Base-by-base conservation (phyloP, 116 monocot species). In the Papilionanthe hybrid region DNA sequence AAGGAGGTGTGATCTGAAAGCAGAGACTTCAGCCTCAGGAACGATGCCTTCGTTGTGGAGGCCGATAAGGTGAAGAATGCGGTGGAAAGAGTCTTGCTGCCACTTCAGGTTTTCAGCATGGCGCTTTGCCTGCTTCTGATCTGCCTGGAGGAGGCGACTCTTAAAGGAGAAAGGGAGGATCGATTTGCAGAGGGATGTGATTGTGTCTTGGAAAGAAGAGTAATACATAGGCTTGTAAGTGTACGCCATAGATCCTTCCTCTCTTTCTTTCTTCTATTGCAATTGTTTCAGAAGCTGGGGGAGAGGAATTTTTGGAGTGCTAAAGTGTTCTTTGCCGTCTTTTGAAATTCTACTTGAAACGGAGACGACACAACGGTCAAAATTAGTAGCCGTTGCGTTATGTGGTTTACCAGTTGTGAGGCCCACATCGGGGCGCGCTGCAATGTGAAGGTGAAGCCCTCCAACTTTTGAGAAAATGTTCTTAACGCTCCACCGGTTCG, bases 31-130 rank as follows among this genome's bases (percentile, higher is more conserved):
- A 49, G 79, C 20, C 28, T 90, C 88, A 9, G 87, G 53, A 2
- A 87, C 87, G 41, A 98, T 93, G 43, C 94, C 94, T 80, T 94
- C 98, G 27, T 86, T 88, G 67, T 89, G 88, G 41, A 94, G 90
- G 55, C 82, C 93, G 42, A 88, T 83, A 30, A 98, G 87, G 72
- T 98, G 81, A 58, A 94, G 91, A 66, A 98, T 94, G 55, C 87
- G 85, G 85, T 98, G 98, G 88, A 93, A 98, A 44, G 91, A 91
- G 11, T 94, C 93, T 83, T 98, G 98, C 87, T 98, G 98, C 98
- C 98, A 92, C 78, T 94, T 98, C 76, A 98, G 91, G 72, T 78
- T 84, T 53, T 94, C 91, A 17, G 91, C 27, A 19, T 94, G 98
- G 66, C 79, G 86, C 77, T 91, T 83, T 5, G 87, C 84, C 77